These are phyloP conservation scores for Rhodofomes roseus DNA, from an alignment of 1,284 basidiomycete species.

Conservation along the genomic window DNA sequence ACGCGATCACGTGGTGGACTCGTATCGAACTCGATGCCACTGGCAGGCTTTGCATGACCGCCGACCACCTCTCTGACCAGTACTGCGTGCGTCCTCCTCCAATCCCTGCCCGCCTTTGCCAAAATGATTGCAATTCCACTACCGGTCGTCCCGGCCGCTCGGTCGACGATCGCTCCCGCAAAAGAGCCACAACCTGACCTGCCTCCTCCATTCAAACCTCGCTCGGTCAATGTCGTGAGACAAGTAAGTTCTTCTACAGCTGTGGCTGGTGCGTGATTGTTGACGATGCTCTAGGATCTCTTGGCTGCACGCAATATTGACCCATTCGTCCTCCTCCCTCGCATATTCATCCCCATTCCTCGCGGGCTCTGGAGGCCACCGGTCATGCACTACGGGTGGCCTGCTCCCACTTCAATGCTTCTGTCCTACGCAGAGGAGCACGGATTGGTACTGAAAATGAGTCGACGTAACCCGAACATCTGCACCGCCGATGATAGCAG, in stretches of 20 bases:
- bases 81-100: too few relatives aligned
- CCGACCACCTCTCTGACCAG: too few relatives aligned
- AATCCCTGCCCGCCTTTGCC: not conserved
- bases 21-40: too few relatives aligned
- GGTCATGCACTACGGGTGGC: not conserved
- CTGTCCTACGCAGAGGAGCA: not conserved
- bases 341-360: not conserved
- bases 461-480: not conserved
- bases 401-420: not conserved
- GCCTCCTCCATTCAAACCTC: not conserved
- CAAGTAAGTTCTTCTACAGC: not conserved
- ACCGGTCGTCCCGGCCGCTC: not conserved
- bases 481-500: not conserved
- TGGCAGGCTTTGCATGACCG: too few relatives aligned
- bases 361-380: not conserved
- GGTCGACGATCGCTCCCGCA: not conserved
- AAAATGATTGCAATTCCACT: not conserved
- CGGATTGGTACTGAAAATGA: not conserved
- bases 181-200: not conserved
- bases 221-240: not conserved
- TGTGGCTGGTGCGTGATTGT: not conserved
- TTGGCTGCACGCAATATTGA: not conserved
- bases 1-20: too few relatives aligned
- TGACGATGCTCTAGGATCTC: not conserved
- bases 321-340: not conserved